Evolutionary conservation across 306 rosid species (phyloP), one percentile per base, ranked within the genome.

Genomic region (Sindora glabra): DNA sequence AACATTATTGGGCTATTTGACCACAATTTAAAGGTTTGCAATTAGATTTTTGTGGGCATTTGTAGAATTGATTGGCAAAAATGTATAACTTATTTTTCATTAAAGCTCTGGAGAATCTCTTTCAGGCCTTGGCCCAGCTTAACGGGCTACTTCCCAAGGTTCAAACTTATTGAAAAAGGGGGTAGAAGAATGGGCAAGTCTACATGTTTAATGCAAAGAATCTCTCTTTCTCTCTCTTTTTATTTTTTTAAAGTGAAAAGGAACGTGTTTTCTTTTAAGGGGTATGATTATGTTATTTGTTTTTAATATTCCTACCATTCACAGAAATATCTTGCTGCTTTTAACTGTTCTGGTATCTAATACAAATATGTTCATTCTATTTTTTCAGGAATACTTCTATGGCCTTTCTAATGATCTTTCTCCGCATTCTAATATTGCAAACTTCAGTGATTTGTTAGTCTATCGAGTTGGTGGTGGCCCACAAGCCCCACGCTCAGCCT

Each of bases 391-490:
- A 65, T 92, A 86, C 75, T 92, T 92, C 58, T 89, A 92, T 69
- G 99, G 99, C 57, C 94, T 84, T 48, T 47, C 68, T 44, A 89
- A 92, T 76, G 99, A 92, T 73, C 90, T 92, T 57, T 89, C 95
- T 62, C 94, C 96, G 0, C 99, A 92, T 71, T 89, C 99, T 47
- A 83, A 83, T 71, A 78, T 81, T 10, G 86, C 95, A 70, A 92
- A 71, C 60, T 92, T 88, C 41, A 65, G 82, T 5, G 98, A 92
- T 54, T 77, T 92, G 74, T 68, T 70, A 25, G 79, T 92, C 65
- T 86, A 76, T 78, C 94, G 95, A 66, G 72, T 89, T 66, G 99
- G 99, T 19, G 99, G 98, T 0, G 96, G 96, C 56, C 98, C 98
- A 29, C 98, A 92, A 72, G 94, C 98, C 65, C 98, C 96, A 0